Evolutionary conservation across 352 stramenopile species (phyloP), one percentile per base, ranked within the genome.

Genomic region (Phytophthora palmivora): DNA sequence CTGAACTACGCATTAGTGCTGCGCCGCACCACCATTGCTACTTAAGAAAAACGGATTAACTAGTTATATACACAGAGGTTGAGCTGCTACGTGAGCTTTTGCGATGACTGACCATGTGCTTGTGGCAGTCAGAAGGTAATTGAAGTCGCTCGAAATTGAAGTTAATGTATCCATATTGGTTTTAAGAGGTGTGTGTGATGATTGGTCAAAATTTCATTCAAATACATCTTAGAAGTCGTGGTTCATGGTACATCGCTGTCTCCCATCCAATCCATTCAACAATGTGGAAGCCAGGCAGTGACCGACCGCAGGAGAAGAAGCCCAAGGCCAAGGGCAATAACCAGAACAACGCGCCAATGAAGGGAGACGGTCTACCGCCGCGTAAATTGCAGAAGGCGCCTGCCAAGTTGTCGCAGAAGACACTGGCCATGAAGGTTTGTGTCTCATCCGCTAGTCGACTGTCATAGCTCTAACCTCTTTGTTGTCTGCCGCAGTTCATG

Each of bases 341-440:
- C 4, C 57, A 67, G 46, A 46, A 74, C 2, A 38, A 62, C 42
- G 44, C 28, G 1, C 18, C 62, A 6, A 58, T 60, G 28, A 74
- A 69, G 47, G 19, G 15, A 22, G 61, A 67, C 47, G 33, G 24
- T 7, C 11, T 72, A 30, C 61, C 65, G 11, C 16, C 45, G 30
- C 49, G 51, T 18, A 60, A 34, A 6, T 22, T 33, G 22, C 60
- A 78, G 65, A 71, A 67, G 36, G 21, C 60, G 32, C 47, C 57
- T 7, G 42, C 71, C 26, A 80, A 81, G 34, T 37, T 95, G 22
- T 92, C 86, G 30, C 81, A 91, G 61, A 95, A 95, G 66, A 95
- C 86, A 34, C 70, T 95, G 33, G 86, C 86, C 15, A 95, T 95
- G 86, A 95, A 95, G 79, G 68, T 73, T 24, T 36, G 48, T 30